Evolutionary conservation across 2,329 filamentous ascomycete genomes (phyloP), one percentile per base, ranked within the genome.

Genomic region (Colletotrichum coccodes): DNA sequence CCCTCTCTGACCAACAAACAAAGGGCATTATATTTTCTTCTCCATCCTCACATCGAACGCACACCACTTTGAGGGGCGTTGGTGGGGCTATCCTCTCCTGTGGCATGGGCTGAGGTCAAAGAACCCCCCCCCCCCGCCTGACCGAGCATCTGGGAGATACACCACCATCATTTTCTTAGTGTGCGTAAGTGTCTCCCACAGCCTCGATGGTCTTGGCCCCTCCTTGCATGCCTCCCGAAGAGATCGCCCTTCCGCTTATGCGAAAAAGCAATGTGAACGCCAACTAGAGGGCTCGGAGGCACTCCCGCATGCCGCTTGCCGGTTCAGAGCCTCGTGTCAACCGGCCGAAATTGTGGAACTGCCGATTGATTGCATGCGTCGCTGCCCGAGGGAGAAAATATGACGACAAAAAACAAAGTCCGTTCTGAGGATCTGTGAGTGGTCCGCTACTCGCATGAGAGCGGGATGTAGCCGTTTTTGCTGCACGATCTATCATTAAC

Each of bases 51-150:
- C 40, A 60, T 68, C 46, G 61, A 68, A 65, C 65, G 62, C 66
- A 65, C 61, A 42, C 42, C 40, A 65, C 54, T 44, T 42, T 14
- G 34, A 28, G 49, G 34, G 42, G 9, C 36, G 54, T 65, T 60
- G 61, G 61, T 68, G 60, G 66, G 66, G 61, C 61, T 66, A 68
- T 65, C 66, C 66, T 68, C 66, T 61, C 65, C 54, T 18, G 44
- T 60, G 50, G 49, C 54, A 56, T 49, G 49, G 49, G 54, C 61
- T 53, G 54, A 60, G 61, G 56, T 49, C 8, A 49, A 65, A 12
- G 42, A 9, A 14, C 28, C 38, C 64, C n/a, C 28, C 38, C 64
- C 42, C 65, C 66, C 61, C 61, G 36, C 61, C 47, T 68, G 66
- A 68, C 66, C 66, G 61, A 34, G 49, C 40, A 65, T 49, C 50